Base-by-base conservation (phyloP, 2,329 filamentous ascomycete species). In the Diaporthe eres region DNA sequence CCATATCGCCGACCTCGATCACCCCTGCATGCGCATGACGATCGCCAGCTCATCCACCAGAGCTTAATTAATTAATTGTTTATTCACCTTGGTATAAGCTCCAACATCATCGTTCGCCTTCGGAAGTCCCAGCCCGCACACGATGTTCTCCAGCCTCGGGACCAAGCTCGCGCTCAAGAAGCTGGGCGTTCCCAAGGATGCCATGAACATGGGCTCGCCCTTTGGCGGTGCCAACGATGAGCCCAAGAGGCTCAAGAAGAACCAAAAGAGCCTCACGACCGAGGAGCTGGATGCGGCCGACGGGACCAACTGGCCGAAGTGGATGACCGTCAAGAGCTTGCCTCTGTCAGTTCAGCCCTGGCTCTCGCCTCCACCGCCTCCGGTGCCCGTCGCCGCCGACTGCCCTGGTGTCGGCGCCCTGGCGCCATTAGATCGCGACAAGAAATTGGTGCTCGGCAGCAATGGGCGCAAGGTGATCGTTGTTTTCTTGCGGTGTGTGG, bases 121-220 rank as follows among this genome's bases (percentile, higher is more conserved):
- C 31, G n/a, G n/a, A 31, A 25, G 34, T 2, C 31, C 37, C 49
- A 37, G 34, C 60, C 39, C 76, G 53, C 22, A 72, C 80, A 83
- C 80, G 73, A 92, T 91, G 90, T 87, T 92, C 80, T 87, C 87
- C 79, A 88, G 85, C 78, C 83, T 92, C 74, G 87, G 87, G 22
- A 89, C 90, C 61, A 92, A 92, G 82, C 83, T 91, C 78, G 90
- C 90, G 77, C 85, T 92, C 78, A 89, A 86, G 78, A 91, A 90
- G 80, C 86, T 86, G 70, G 90, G 90, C 80, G 81, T 92, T 73
- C 86, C 88, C 53, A 87, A 85, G 82, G 84, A 91, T 78, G 82
- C 86, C 63, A 83, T 91, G 74, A 84, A 88, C 81, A 84, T 87
- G 76, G 80, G 82, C 71, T 83, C 85, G 42, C 77, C 81, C 49